Conservation (phyloP, 305 asterid species). For the Plantago coronopus region DNA sequence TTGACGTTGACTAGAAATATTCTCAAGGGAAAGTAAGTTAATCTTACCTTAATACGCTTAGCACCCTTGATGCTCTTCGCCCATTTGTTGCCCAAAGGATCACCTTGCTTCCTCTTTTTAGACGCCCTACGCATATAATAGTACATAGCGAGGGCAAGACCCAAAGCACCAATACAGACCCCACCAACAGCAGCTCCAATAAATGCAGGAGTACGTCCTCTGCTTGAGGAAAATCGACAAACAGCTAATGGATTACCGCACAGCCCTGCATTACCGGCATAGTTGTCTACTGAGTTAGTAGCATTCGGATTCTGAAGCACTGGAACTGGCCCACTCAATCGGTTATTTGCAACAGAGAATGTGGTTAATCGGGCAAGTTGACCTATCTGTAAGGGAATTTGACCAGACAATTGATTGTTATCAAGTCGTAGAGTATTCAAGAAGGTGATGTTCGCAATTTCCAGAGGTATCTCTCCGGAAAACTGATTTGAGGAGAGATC, state of each 20-base stretch:
- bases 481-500: conserved; percentile 67
- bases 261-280: conserved; percentile 46
- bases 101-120: conserved; percentile 45
- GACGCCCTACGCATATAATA: conserved; percentile 39
- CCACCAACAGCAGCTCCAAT: conserved; percentile 59
- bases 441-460: conserved; percentile 45
- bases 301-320: conserved; percentile 29
- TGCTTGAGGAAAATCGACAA: conserved; percentile 34
- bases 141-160: conserved; percentile 30
- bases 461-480: conserved; percentile 52
- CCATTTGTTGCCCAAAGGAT: conserved; percentile 56
- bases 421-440: conserved; percentile 49
- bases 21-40: neutral
- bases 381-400: conserved; percentile 49
- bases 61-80: conserved; percentile 56
- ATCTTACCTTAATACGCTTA: conserved; percentile 54
- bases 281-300: conserved; percentile 25
- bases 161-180: conserved; percentile 41
- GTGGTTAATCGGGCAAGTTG: conserved; percentile 40
- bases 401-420: conserved; percentile 55
- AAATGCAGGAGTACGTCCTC: conserved; percentile 28
- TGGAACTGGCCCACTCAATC: conserved; percentile 53
- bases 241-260: conserved; percentile 48
- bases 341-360: conserved; percentile 51
- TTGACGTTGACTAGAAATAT: neutral